These are phyloP conservation scores for Tilletia walkeri DNA, from an alignment of 1,284 basidiomycete genomes.

Conservation along the genomic window DNA sequence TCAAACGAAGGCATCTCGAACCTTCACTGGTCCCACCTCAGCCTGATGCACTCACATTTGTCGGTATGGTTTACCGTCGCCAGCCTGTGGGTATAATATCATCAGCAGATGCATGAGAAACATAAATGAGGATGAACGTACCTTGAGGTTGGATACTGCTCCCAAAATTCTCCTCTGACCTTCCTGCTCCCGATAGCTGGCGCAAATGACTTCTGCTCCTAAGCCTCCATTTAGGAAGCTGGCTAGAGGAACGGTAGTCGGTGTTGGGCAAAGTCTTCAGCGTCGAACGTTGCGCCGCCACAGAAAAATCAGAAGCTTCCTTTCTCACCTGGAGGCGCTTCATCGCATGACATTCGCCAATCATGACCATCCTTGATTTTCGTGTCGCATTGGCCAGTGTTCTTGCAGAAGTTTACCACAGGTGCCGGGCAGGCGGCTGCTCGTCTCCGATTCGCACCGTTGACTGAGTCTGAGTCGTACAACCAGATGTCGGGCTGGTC, in stretches of 20 bases:
- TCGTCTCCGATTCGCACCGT: neutral
- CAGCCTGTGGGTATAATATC: no score
- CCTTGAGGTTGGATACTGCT: neutral
- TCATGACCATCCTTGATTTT: neutral
- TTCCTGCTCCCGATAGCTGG: neutral
- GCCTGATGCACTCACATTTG: no score
- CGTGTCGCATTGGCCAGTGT: neutral
- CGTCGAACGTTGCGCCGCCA: neutral
- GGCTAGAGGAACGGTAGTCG: neutral
- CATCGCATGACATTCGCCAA: conserved; percentile 3
- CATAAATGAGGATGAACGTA: neutral
- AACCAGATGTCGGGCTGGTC: neutral
- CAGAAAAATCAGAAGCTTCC: no score
- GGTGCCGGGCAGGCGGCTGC: neutral
- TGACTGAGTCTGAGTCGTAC: neutral
- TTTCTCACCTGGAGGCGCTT: neutral
- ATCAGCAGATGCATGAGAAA: no score
- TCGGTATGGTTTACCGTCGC: no score
- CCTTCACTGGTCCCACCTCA: no score
- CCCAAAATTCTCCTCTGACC: neutral
- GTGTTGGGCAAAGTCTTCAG: neutral
- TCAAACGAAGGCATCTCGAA: no score
- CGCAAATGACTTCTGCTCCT: neutral
- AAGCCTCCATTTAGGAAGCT: conserved; percentile 1
- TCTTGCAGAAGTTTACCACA: neutral